Base-by-base conservation (phyloP, 495 filamentous ascomycete genomes). In the Geopyxis carbonaria region DNA sequence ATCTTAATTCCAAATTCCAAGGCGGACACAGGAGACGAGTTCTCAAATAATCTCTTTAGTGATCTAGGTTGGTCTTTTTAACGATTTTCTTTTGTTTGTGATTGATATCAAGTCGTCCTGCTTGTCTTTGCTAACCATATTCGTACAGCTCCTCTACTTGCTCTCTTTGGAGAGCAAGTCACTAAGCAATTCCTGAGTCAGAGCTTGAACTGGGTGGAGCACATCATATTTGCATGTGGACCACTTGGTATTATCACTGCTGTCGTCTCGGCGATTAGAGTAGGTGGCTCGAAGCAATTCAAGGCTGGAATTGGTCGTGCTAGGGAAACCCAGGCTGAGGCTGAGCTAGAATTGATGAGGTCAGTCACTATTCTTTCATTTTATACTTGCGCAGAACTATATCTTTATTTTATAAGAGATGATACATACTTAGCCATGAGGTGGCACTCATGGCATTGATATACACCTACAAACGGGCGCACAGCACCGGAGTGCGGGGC, bases 111-210 rank as follows among this genome's bases (percentile, higher is more conserved):
- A n/a, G n/a, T n/a, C n/a, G n/a, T n/a, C n/a, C n/a, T n/a, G n/a
- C n/a, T n/a, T n/a, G n/a, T n/a, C n/a, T n/a, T n/a, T n/a, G n/a
- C n/a, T n/a, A n/a, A n/a, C n/a, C n/a, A n/a, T n/a, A n/a, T n/a
- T n/a, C n/a, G n/a, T 28, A 28, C 7, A 36, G 34, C 14, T 5
- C 34, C 34, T 8, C 48, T 73, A 0, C 58, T 73, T 19, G 55
- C 64, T 11, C 58, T 72, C 0, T 72, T 73, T 34, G 68, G 70
- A 2, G 69, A 72, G 33, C 54, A 61, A 22, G 54, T 73, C 15
- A 64, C 69, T 0, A 67, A 59, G 45, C 70, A 75, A 52, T 73
- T 65, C 34, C 60, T 72, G 30, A 69, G 65, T 43, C 62, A 69
- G 35, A 62, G 64, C 0, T 61, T 60, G 14, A 59, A 47, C n/a